A percentile compares a stretch with the other conserved stretches of the same genome.
phyloP scores from a whole-genome alignment of 2,329 filamentous ascomycete genomes.

The Alternaria arborescens region DNA sequence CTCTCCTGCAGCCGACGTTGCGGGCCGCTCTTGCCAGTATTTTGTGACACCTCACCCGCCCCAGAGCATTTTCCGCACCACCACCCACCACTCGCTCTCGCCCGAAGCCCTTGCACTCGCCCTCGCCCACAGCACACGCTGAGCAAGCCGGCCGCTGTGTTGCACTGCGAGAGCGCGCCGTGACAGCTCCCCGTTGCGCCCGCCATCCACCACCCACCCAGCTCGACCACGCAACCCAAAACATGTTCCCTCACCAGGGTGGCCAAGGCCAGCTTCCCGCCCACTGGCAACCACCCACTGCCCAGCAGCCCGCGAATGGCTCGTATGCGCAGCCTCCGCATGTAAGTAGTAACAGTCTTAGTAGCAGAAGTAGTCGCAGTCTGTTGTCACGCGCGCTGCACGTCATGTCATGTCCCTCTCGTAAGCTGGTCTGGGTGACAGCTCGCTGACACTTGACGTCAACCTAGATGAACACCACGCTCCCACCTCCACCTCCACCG shows the following conservation, averaged over 20 bases:
- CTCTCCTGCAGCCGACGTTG: conserved; percentile 46
- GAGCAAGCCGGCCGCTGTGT: conserved; percentile 15
- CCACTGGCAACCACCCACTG: conserved; percentile 49
- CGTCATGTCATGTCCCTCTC: conserved; percentile 9
- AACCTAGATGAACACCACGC: conserved; percentile 42
- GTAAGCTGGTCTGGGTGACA: conserved; percentile 15
- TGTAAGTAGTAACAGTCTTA: conserved; percentile 37
- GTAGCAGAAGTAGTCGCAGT: too few relatives aligned
- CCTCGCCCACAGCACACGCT: not conserved
- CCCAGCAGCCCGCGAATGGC: conserved; percentile 48
- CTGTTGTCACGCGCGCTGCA: conserved; percentile 7
- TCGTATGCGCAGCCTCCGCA: conserved; percentile 48
- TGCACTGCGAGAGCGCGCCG: conserved; percentile 38
- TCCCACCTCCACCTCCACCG: conserved; percentile 45
- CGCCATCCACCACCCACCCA: conserved; percentile 1
- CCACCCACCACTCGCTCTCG: conserved; percentile 33
- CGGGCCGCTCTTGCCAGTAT: conserved; percentile 37
- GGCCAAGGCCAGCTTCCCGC: conserved; percentile 51
- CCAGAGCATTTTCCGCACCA: conserved; percentile 27
- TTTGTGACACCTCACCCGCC: conserved; percentile 44
- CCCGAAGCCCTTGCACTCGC: not conserved
- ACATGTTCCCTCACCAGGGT: conserved; percentile 49
- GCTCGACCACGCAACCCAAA: not conserved
- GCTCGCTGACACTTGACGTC: conserved; percentile 33
- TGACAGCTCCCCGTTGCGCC: conserved; percentile 39